Evolutionary conservation across 2,329 filamentous ascomycete genomes (phyloP).

Genomic region (Dactylellina drechsleri): DNA sequence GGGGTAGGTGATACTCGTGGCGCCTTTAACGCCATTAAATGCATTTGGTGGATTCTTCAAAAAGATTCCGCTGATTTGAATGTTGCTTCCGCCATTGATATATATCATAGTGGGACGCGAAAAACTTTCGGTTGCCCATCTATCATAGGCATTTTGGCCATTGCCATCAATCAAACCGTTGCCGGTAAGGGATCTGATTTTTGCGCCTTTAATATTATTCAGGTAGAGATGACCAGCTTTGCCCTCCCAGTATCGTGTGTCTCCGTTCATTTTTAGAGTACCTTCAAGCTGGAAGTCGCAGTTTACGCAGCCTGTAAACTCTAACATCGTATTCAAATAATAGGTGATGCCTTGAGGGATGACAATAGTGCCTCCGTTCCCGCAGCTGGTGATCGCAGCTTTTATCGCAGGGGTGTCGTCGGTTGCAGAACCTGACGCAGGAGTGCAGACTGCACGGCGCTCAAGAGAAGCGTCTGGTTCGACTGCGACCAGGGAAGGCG

Average conservation of each 20-base stretch:
- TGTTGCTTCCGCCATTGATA: conserved; percentile 62
- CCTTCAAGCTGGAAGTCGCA: conserved; percentile 66
- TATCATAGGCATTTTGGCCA: conserved; percentile 63
- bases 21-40: conserved; percentile 62
- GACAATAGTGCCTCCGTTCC: conserved; percentile 64
- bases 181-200: conserved; percentile 62
- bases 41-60: conserved; percentile 65
- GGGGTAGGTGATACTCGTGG: conserved; percentile 61
- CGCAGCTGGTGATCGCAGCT: conserved; percentile 63
- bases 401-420: conserved; percentile 65
- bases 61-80: conserved; percentile 61
- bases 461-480: background rate
- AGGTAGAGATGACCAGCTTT: conserved; percentile 63
- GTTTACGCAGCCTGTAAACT: conserved; percentile 63
- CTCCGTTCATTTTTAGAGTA: conserved; percentile 61
- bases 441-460: conserved; percentile 60
- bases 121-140: conserved; percentile 62
- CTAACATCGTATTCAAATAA: conserved; percentile 63
- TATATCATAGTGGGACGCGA: conserved; percentile 63
- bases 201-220: conserved; percentile 61
- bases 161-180: conserved; percentile 65
- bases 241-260: conserved; percentile 63
- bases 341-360: conserved; percentile 64
- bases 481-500: background rate
- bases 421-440: conserved; percentile 57